These are phyloP conservation scores for Emmonsiellopsis sp. DNA, from an alignment of 2,329 filamentous ascomycete species.

Conservation along the genomic window DNA sequence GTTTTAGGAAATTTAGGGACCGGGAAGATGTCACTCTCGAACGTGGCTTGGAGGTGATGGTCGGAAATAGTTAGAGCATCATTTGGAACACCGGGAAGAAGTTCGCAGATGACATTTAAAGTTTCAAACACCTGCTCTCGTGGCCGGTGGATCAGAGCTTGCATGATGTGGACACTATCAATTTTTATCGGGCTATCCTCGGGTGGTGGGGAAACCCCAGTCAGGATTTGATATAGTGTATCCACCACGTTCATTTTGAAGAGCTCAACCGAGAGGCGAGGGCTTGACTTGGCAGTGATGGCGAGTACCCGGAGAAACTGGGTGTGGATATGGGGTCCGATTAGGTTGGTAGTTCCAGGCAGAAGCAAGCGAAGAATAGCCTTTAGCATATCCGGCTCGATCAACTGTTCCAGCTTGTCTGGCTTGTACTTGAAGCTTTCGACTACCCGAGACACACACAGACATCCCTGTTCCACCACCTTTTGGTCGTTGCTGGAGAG, in stretches of 20 bases:
- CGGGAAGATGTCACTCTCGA: slow-evolving; percentile 34
- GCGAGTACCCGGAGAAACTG: slow-evolving; percentile 88
- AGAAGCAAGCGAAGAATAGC: slow-evolving; percentile 79
- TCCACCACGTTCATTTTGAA: slow-evolving; percentile 96
- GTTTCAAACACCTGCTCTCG: slow-evolving; percentile 96
- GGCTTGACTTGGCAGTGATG: slow-evolving; percentile 82
- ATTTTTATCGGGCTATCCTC: slow-evolving; percentile 65
- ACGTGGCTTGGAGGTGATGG: slow-evolving; percentile 35
- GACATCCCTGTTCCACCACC: slow-evolving; percentile 90
- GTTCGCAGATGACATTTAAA: slow-evolving; percentile 91
- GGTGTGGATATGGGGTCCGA: slow-evolving; percentile 88
- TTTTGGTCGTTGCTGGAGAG: slow-evolving; percentile 87
- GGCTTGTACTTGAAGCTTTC: slow-evolving; percentile 92
- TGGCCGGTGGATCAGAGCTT: slow-evolving; percentile 89
- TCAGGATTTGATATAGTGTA: slow-evolving; percentile 93
- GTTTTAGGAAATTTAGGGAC: slow-evolving; percentile 22
- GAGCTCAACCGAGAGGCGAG: slow-evolving; percentile 74
- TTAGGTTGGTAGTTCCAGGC: slow-evolving; percentile 90
- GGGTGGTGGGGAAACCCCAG: slow-evolving; percentile 81
- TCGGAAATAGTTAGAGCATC: slow-evolving; percentile 44
- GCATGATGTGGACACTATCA: slow-evolving; percentile 97
- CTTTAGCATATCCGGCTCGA: slow-evolving; percentile 76
- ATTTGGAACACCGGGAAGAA: slow-evolving; percentile 66
- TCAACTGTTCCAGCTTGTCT: slow-evolving; percentile 80
- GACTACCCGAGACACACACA: slow-evolving; percentile 90